A percentile compares a stretch with the other conserved stretches of the same genome.
Conservation (phyloP, 192 early-diverging fungal species). For the Coemansia aciculifera region DNA sequence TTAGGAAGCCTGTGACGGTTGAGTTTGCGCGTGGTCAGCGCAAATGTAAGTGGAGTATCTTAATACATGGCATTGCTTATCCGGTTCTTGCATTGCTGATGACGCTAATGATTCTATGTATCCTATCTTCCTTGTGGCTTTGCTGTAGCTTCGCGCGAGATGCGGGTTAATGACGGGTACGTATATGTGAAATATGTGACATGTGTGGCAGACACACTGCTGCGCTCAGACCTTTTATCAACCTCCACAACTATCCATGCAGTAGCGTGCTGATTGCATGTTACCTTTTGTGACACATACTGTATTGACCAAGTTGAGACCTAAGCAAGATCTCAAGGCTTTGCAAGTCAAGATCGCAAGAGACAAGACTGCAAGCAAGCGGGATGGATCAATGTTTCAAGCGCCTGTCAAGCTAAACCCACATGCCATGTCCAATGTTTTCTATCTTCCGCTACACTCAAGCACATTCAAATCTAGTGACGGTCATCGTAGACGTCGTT, state of each 20-base stretch:
- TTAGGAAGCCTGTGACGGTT: slow-evolving; percentile 34
- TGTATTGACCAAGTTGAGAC: slow-evolving; percentile 13
- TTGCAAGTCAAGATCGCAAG: slow-evolving; percentile 48
- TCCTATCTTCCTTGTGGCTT: neutral
- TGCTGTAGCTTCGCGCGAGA: slow-evolving; percentile 51
- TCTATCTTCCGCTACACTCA: neutral
- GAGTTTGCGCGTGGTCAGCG: slow-evolving; percentile 57
- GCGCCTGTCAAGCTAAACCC: slow-evolving; percentile 12
- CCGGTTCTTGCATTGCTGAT: neutral
- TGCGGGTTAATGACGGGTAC: slow-evolving; percentile 45
- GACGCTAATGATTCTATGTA: neutral
- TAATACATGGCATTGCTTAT: neutral
- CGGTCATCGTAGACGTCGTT: slow-evolving; percentile 26
- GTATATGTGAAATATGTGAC: slow-evolving; percentile 13
- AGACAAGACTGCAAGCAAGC: slow-evolving; percentile 15
- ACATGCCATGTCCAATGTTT: neutral
- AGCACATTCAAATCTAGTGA: slow-evolving; percentile 19
- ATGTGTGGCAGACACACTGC: neutral
- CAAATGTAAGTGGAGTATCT: slow-evolving; percentile 35
- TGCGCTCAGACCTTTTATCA: neutral
- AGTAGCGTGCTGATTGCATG: slow-evolving; percentile 14
- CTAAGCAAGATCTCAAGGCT: slow-evolving; percentile 22
- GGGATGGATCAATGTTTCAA: neutral
- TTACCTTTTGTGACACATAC: slow-evolving; percentile 13
- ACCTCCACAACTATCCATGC: neutral